Evolutionary conservation across 2,329 filamentous ascomycete genomes (phyloP).

Genomic region (Paecilomyces sp.): DNA sequence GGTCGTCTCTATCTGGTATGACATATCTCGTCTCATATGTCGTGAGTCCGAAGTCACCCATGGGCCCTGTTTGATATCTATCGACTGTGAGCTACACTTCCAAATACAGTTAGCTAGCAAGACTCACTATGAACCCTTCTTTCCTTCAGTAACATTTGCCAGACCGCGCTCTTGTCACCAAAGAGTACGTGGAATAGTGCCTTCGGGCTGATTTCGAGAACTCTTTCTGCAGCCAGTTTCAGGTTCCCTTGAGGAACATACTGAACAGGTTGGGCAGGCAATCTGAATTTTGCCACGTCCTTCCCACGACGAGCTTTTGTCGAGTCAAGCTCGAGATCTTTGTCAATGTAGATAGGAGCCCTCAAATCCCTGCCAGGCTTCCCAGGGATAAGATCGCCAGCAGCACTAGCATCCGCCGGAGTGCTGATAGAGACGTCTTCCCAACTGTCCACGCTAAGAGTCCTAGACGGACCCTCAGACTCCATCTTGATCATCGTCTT

Average conservation of each 20-base stretch:
- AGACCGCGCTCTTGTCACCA: slow-evolving; percentile 91
- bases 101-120: neutral
- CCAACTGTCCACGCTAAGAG: slow-evolving; percentile 81
- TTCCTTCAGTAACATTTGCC: slow-evolving; percentile 84
- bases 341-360: slow-evolving; percentile 55
- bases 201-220: slow-evolving; percentile 88
- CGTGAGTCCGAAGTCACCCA: slow-evolving; percentile 69
- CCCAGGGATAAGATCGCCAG: slow-evolving; percentile 28
- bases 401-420: slow-evolving; percentile 53
- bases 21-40: slow-evolving; percentile 69
- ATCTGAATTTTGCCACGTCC: slow-evolving; percentile 64
- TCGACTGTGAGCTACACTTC: slow-evolving; percentile 9
- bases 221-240: slow-evolving; percentile 64
- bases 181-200: slow-evolving; percentile 94
- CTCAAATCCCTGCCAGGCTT: slow-evolving; percentile 45
- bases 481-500: slow-evolving; percentile 70
- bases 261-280: slow-evolving; percentile 71
- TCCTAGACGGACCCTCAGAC: slow-evolving; percentile 49
- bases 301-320: slow-evolving; percentile 27
- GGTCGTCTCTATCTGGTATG: slow-evolving; percentile 65
- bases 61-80: slow-evolving; percentile 73
- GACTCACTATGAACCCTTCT: slow-evolving; percentile 52
- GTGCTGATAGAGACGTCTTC: slow-evolving; percentile 65
- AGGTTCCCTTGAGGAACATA: slow-evolving; percentile 81
- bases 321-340: slow-evolving; percentile 47